Evolutionary conservation across 2,329 filamentous ascomycete species (phyloP).

Genomic region (Magnaporthiopsis incrustans): DNA sequence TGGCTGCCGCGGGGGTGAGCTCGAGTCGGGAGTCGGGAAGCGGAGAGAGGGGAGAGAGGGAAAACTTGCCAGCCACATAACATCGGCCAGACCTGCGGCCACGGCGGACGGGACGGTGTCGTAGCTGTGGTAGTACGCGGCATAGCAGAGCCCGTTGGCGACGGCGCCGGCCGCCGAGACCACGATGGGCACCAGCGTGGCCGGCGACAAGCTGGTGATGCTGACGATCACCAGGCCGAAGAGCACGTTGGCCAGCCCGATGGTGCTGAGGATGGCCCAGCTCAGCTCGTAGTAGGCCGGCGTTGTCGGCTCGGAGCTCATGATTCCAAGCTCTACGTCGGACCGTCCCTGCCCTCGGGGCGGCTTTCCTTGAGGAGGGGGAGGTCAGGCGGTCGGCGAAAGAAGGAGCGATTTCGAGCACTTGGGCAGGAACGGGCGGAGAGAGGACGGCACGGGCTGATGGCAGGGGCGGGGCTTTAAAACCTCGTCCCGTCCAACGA

Average conservation of each 20-base stretch:
- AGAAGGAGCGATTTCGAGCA: not conserved
- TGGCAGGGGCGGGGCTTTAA: not conserved
- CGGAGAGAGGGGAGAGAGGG: too few species aligned
- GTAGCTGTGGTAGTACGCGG: slow-evolving; percentile 27
- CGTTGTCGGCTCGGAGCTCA: not conserved
- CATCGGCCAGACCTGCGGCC: slow-evolving; percentile 30
- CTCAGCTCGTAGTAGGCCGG: slow-evolving; percentile 5
- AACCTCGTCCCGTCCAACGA: too few species aligned
- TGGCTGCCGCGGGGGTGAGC: too few species aligned
- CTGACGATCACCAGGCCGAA: slow-evolving; percentile 22
- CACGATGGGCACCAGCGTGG: slow-evolving; percentile 31
- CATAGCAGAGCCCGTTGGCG: slow-evolving; percentile 35
- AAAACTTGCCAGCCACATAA: slow-evolving; percentile 25
- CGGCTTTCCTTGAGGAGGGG: too few species aligned
- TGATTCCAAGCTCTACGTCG: not conserved
- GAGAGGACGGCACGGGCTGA: too few species aligned
- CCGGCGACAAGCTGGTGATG: slow-evolving; percentile 30
- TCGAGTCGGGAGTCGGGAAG: not conserved
- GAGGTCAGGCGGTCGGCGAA: too few species aligned
- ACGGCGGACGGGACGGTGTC: slow-evolving; percentile 17
- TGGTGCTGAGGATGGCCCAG: slow-evolving; percentile 7
- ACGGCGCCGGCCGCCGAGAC: slow-evolving; percentile 28
- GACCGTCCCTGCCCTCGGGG: too few species aligned
- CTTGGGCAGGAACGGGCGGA: too few species aligned
- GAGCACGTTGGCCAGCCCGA: slow-evolving; percentile 1